Evolutionary conservation across 2,329 filamentous ascomycete species (phyloP), one percentile per base, ranked within the genome.

Genomic region (Macrophomina tecta): DNA sequence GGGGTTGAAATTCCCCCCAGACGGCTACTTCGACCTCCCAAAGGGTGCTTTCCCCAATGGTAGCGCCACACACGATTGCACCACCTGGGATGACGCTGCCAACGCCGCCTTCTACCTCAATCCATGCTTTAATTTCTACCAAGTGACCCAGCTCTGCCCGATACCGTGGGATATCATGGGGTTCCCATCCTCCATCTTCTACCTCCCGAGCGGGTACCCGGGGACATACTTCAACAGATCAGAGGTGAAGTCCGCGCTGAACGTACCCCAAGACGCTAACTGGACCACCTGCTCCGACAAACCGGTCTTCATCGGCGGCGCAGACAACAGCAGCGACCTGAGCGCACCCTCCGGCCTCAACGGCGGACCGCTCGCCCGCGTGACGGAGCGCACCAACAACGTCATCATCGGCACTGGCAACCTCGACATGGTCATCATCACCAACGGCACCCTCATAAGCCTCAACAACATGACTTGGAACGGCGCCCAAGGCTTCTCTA

Each of bases 61-160:
- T 65, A 55, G 61, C 23, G 36, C 58, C 12, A 34, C 34, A 45
- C 42, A 53, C 23, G 65, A 63, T 28, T 80, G 75, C 64, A 76
- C 76, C 60, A 72, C 92, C 23, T 90, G 85, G 72, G 76, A 83
- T 67, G 80, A 84, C 28, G 85, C 91, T 36, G 81, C 80, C 71
- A 70, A 82, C 0, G 89, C 87, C 36, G 84, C 85, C 7, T 69
- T 82, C 4, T 73, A 80, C 1, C 77, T 87, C 40, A 95, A 95
- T 79, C 92, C 92, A 0, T 95, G 92, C 81, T 96, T 91, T 79
- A 88, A 93, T 75, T 81, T 91, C 11, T 95, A 94, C 78, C 86
- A 91, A 61, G 85, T 94, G 14, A 86, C 86, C 2, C 88, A 87
- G 4, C 90, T 88, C 12, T 95, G 92, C 74, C 92, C 92, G 0